These are phyloP conservation scores for Coniochaeta sp. DNA, from an alignment of 2,329 filamentous ascomycete genomes.

Conservation along the genomic window DNA sequence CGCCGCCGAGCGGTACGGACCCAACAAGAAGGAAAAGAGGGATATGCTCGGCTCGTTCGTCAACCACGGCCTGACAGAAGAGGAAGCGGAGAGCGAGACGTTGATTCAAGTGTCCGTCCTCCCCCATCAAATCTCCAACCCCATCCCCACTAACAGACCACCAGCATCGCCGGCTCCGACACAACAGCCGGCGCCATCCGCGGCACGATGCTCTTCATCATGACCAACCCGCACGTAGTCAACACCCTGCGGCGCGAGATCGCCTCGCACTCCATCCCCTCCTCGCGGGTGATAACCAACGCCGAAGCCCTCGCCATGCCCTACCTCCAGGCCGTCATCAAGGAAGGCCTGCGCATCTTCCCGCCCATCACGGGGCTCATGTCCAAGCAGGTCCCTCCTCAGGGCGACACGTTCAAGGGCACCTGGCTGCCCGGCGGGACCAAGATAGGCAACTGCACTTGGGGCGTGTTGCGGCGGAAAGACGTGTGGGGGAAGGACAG, in stretches of 20 bases:
- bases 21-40: conserved; percentile 28
- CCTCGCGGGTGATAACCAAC: conserved; percentile 4
- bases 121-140: background rate
- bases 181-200: conserved; percentile 42
- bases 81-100: conserved; percentile 32
- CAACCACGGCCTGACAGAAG: conserved; percentile 28
- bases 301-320: conserved; percentile 2
- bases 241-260: conserved; percentile 11
- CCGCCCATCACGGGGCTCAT: conserved; percentile 13
- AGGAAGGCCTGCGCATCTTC: conserved; percentile 16
- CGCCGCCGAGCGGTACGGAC: conserved; percentile 34
- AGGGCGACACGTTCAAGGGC: conserved; percentile 11
- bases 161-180: conserved; percentile 40
- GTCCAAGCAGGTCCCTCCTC: conserved; percentile 9
- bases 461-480: conserved; percentile 8
- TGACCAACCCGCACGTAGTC: conserved; percentile 9
- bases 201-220: conserved; percentile 21
- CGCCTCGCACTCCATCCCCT: background rate
- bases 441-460: conserved; percentile 9
- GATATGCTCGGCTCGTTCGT: conserved; percentile 49
- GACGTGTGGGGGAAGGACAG: conserved; percentile 26
- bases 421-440: conserved; percentile 10
- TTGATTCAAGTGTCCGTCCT: conserved; percentile 11
- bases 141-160: background rate
- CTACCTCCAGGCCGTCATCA: conserved; percentile 13